A percentile compares a stretch with the other conserved stretches of the same genome.
These are phyloP conservation scores for Carex arenaria DNA, from an alignment of 202 grass and related monocot genomes.

Conservation along the genomic window DNA sequence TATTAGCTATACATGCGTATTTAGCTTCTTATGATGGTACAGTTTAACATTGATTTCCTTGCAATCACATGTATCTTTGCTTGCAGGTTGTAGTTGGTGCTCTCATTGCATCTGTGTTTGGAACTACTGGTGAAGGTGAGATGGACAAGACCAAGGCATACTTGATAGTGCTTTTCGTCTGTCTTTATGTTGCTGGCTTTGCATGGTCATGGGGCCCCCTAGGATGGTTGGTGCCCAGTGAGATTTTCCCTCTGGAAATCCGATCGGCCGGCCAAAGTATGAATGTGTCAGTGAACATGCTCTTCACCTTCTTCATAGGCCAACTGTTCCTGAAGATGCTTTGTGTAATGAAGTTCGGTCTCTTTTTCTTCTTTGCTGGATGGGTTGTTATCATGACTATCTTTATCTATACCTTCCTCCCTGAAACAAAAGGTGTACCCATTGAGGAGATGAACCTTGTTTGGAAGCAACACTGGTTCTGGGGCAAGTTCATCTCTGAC, in stretches of 20 bases:
- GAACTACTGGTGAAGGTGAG: slow-evolving; percentile 38
- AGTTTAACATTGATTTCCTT: background rate
- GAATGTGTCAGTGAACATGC: slow-evolving; percentile 67
- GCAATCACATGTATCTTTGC: background rate
- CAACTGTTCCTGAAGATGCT: slow-evolving; percentile 71
- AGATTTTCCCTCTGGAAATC: slow-evolving; percentile 76
- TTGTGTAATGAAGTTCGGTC: slow-evolving; percentile 63
- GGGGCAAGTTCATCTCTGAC: slow-evolving; percentile 41
- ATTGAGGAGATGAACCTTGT: slow-evolving; percentile 53
- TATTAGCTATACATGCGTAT: background rate
- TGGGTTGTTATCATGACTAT: slow-evolving; percentile 63
- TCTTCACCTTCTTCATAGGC: slow-evolving; percentile 67
- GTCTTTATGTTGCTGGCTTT: slow-evolving; percentile 63
- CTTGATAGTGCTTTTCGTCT: slow-evolving; percentile 57
- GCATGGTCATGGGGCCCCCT: slow-evolving; percentile 76
- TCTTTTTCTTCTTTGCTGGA: slow-evolving; percentile 74
- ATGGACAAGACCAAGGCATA: slow-evolving; percentile 31
- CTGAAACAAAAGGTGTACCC: slow-evolving; percentile 52
- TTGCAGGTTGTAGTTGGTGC: slow-evolving; percentile 39
- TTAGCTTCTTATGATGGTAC: background rate
- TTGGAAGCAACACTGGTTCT: slow-evolving; percentile 60
- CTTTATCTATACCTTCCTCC: slow-evolving; percentile 55
- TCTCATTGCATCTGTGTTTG: slow-evolving; percentile 55
- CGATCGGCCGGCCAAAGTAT: slow-evolving; percentile 69
- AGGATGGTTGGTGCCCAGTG: slow-evolving; percentile 60